Evolutionary conservation across 768 basidiomycete genomes (phyloP).

Genomic region (Mycena leptocephala): DNA sequence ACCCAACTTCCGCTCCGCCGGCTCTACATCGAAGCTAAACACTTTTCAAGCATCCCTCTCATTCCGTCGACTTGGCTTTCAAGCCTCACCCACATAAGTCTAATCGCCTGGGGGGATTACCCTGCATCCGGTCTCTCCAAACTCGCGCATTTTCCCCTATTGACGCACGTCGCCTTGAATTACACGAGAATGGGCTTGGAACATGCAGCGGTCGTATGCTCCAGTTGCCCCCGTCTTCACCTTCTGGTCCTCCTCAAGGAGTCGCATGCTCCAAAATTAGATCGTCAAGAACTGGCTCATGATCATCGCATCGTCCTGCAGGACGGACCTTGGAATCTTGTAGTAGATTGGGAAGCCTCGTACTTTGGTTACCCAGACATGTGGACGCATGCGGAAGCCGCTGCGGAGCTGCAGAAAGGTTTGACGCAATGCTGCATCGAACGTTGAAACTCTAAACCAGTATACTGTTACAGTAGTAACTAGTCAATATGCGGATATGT

Average conservation of each 20-base stretch:
- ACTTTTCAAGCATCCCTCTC: neutral
- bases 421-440: neutral
- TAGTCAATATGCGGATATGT: neutral
- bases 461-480: neutral
- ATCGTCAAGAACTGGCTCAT: neutral
- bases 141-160: neutral
- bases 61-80: neutral
- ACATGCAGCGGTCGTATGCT: neutral
- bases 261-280: neutral
- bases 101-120: neutral
- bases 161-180: constrained; percentile 7
- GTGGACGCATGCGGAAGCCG: neutral
- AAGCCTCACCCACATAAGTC: neutral
- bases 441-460: neutral
- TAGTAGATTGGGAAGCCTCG: neutral
- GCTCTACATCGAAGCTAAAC: neutral
- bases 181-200: neutral
- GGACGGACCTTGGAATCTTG: neutral
- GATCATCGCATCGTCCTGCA: neutral
- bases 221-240: neutral
- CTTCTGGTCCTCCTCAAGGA: neutral
- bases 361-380: neutral
- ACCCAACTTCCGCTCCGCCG: neutral
- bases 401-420: neutral
- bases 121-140: neutral